Conservation (phyloP, 495 filamentous ascomycete species). For the Entonaema liquescens region DNA sequence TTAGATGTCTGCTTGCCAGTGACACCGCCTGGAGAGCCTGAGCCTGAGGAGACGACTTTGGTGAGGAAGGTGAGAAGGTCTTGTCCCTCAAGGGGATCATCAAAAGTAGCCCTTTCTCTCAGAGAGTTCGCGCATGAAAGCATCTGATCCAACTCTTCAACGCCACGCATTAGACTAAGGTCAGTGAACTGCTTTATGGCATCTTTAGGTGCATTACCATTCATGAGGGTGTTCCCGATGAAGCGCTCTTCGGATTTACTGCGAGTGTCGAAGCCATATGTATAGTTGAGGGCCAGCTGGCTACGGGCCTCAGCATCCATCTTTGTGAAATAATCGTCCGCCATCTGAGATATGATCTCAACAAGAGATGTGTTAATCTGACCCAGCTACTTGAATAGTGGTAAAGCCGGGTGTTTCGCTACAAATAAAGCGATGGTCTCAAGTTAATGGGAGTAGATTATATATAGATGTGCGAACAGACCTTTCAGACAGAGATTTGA, state of each 20-base stretch:
- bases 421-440: neutral
- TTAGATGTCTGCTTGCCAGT: neutral
- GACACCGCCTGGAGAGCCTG: no score
- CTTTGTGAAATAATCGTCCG: neutral
- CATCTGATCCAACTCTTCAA: slow-evolving; percentile 50
- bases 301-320: neutral
- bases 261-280: slow-evolving; percentile 46
- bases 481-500: neutral
- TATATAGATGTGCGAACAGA: neutral
- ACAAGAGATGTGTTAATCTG: neutral
- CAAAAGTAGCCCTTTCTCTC: slow-evolving; percentile 27
- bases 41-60: slow-evolving; percentile 8
- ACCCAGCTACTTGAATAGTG: neutral
- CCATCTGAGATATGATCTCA: slow-evolving; percentile 9
- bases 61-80: slow-evolving; percentile 37
- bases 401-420: neutral
- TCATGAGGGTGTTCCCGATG: slow-evolving; percentile 33
- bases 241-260: slow-evolving; percentile 40
- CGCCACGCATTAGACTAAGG: slow-evolving; percentile 41
- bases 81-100: slow-evolving; percentile 36
- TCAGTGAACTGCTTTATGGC: slow-evolving; percentile 40
- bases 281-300: slow-evolving; percentile 23
- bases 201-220: slow-evolving; percentile 31
- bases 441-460: no score
- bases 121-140: slow-evolving; percentile 44